Conservation (phyloP, 2,329 filamentous ascomycete species). For the Tolypocladium amazonense region DNA sequence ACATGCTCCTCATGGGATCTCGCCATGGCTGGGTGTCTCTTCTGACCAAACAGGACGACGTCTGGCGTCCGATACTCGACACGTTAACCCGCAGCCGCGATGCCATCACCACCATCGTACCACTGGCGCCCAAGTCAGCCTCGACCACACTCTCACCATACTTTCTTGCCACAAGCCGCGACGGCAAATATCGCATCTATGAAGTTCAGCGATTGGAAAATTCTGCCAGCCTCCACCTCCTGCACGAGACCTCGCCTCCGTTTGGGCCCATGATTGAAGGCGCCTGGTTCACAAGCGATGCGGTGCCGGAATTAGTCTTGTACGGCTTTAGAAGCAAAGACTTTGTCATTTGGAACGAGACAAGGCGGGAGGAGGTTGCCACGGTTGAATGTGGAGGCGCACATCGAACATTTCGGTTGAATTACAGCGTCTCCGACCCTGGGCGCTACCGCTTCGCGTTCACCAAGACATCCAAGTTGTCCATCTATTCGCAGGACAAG, state of each 20-base stretch:
- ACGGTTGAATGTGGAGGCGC: conserved; percentile 74
- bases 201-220: conserved; percentile 19
- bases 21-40: conserved; percentile 37
- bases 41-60: conserved; percentile 12
- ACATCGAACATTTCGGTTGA: conserved; percentile 62
- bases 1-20: conserved; percentile 42
- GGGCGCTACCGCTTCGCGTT: conserved; percentile 51
- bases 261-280: conserved; percentile 71
- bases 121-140: conserved; percentile 23
- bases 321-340: conserved; percentile 72
- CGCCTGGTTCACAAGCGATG: conserved; percentile 41
- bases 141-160: conserved; percentile 18
- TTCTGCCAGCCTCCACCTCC: conserved; percentile 27
- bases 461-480: conserved; percentile 54
- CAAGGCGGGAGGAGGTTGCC: conserved; percentile 56
- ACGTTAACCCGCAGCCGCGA: conserved; percentile 38
- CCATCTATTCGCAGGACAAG: conserved; percentile 32
- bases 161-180: conserved; percentile 64
- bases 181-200: conserved; percentile 65
- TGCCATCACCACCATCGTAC: conserved; percentile 57
- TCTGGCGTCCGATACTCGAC: conserved; percentile 18
- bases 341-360: conserved; percentile 77
- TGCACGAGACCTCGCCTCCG: conserved; percentile 59
- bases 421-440: conserved; percentile 17
- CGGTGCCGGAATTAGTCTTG: conserved; percentile 49